Conservation (phyloP, 2,329 filamentous ascomycete genomes). For the Aspergillus proliferans region DNA sequence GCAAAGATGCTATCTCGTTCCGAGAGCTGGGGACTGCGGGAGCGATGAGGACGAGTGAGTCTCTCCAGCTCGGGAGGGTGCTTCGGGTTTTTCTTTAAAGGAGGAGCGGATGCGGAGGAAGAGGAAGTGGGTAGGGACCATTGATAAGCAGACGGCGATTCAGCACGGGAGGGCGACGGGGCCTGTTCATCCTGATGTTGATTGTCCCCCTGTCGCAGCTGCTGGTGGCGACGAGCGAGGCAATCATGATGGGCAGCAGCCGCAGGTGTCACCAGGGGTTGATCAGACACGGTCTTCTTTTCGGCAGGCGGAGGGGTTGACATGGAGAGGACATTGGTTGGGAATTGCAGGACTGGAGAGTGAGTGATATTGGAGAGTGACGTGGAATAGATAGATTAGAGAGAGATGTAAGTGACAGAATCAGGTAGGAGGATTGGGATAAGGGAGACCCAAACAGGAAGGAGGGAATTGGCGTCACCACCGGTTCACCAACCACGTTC, state of each 20-base stretch:
- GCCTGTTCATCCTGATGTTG: constrained; percentile 17
- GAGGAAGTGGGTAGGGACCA: constrained; percentile 23
- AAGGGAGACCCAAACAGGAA: background rate
- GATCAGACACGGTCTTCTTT: constrained; percentile 32
- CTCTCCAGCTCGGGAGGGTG: constrained; percentile 21
- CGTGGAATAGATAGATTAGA: constrained; percentile 10
- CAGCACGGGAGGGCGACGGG: constrained; percentile 27
- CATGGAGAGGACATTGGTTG: constrained; percentile 49
- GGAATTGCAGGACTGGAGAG: constrained; percentile 21
- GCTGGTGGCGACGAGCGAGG: constrained; percentile 32
- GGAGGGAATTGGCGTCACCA: constrained; percentile 21
- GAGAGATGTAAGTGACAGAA: constrained; percentile 12
- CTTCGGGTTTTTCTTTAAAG: constrained; percentile 33
- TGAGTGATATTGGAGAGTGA: constrained; percentile 9
- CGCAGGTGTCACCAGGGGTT: constrained; percentile 42
- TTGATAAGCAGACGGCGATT: constrained; percentile 32
- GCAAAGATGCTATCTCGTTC: constrained; percentile 60
- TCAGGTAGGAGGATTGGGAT: constrained; percentile 6
- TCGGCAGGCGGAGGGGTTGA: constrained; percentile 42
- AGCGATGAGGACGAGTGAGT: constrained; percentile 18
- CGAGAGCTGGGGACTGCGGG: constrained; percentile 48
- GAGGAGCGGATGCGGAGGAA: constrained; percentile 7
- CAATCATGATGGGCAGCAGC: constrained; percentile 34
- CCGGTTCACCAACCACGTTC: constrained; percentile 22
- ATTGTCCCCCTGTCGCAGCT: constrained; percentile 22